Evolutionary conservation across 176 grass and related monocot species (phyloP), one percentile per base, ranked within the genome.

Genomic region (Bonia amplexicaulis): DNA sequence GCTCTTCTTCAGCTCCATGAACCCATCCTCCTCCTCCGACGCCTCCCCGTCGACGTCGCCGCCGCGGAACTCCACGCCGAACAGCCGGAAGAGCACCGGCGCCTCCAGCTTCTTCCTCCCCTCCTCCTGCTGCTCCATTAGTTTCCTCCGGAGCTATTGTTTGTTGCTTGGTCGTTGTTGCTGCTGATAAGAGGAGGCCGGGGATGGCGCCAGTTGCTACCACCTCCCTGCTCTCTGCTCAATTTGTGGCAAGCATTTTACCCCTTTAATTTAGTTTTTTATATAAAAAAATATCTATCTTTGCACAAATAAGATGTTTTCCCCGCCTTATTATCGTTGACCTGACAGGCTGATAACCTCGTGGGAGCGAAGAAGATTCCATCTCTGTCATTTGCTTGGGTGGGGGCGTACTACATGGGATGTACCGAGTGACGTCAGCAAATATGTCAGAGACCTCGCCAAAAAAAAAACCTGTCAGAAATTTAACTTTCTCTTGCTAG

Each of bases 11-110:
- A 90, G 66, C 14, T 46, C 58, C 57, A 78, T 4, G 80, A 13
- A 60, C 80, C 45, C 52, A 74, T 78, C 62, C 37, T 90, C 92
- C 39, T 87, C 83, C 16, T 51, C 69, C 1, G 6, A 10, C 44
- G 76, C 63, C 2, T 6, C 71, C 8, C 64, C 83, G 25, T 83
- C 87, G 26, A 10, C 70, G n/a, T 41, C 39, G 40, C 66, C 69
- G 62, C 60, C 46, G 54, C 54, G 53, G 63, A 91, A 79, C 19
- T 82, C 84, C 20, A 91, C 86, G 12, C 92, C 92, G 46, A 94
- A 94, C 20, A 94, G 83, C 89, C 84, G 78, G 83, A 94, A 59
- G 12, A 69, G 15, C 72, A 80, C 85, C 29, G 55, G 6, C 52
- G 52, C 49, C 49, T 17, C 49, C 49, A 52, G 15, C 49, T 52